Conservation (phyloP, 768 basidiomycete genomes). For the Hericium erinaceus region DNA sequence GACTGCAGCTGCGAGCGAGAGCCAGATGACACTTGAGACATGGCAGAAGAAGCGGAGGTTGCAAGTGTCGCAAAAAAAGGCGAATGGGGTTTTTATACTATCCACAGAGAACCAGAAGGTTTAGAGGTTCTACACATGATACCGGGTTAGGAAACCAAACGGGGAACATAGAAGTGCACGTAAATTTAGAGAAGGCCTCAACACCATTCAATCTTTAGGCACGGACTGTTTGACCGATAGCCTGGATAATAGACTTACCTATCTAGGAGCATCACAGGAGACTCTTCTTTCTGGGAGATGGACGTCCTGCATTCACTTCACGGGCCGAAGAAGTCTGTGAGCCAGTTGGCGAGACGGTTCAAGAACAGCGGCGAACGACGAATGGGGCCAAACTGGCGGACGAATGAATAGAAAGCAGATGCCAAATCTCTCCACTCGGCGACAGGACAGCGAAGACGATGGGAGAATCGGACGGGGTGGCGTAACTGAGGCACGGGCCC, state of each 20-base stretch:
- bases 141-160: conserved; percentile 9
- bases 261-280: conserved; percentile 9
- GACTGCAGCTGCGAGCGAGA: neutral
- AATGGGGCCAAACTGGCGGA: neutral
- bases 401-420: neutral
- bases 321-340: conserved; percentile 3
- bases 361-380: neutral
- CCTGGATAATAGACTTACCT: conserved; percentile 1
- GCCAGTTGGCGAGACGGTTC: neutral
- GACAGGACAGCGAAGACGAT: neutral
- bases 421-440: no score
- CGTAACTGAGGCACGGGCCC: neutral
- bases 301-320: conserved; percentile 3
- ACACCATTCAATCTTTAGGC: conserved; percentile 11
- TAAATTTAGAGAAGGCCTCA: conserved; percentile 8
- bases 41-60: conserved; percentile 1
- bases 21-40: conserved; percentile 6
- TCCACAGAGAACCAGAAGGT: conserved; percentile 7
- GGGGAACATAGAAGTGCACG: conserved; percentile 1
- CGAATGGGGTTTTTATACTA: conserved; percentile 11
- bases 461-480: neutral
- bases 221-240: conserved; percentile 12
- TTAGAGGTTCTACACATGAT: neutral
- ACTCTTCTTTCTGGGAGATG: neutral
- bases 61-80: conserved; percentile 1